Base-by-base conservation (phyloP, 2,329 filamentous ascomycete genomes). In the Aspergillus calidoustus region DNA sequence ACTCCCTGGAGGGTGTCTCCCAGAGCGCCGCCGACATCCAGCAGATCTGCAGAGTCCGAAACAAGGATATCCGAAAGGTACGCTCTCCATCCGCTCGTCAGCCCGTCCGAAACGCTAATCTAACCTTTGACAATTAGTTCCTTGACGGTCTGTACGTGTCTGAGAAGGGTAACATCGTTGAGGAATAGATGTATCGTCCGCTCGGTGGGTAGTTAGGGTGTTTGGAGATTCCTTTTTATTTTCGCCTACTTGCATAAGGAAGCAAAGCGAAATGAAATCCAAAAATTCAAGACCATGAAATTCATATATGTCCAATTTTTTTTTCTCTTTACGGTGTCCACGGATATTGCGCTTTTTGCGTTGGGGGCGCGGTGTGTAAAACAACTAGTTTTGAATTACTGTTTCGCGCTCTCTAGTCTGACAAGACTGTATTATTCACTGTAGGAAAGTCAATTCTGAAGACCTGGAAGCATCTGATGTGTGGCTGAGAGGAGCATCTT, bases 61-160 rank as follows among this genome's bases (percentile, higher is more conserved):
- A 99, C 92, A 99, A 99, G 93, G 95, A 99, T 97, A 99, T 99
- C 87, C 93, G 96, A 86, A 97, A 97, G 91, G 91, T 93, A 79
- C 72, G 83, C 73, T 47, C 15, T 22, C 19, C 53, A 69, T 28
- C 8, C 19, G 13, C n/a, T 11, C 22, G 19, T 38, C 6, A 30
- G 30, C 13, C 13, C 7, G 25, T n/a, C 19, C n/a, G 23, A n/a
- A 19, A 44, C 17, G 23, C 55, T 50, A 64, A 69, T 55, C 69
- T 51, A 43, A 25, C 30, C 9, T n/a, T 13, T 15, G 41, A 2
- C 28, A 15, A 41, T 25, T 31, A 96, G 92, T 99, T 99, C 91
- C 89, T 99, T 88, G 96, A 99, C 86, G 95, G 95, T 89, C 88
- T 99, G 83, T 99, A 99, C 87, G 95, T 99, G 79, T 97, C 93